These are phyloP conservation scores for Lonicera japonica DNA, from an alignment of 129 eudicot genomes.

Conservation along the genomic window DNA sequence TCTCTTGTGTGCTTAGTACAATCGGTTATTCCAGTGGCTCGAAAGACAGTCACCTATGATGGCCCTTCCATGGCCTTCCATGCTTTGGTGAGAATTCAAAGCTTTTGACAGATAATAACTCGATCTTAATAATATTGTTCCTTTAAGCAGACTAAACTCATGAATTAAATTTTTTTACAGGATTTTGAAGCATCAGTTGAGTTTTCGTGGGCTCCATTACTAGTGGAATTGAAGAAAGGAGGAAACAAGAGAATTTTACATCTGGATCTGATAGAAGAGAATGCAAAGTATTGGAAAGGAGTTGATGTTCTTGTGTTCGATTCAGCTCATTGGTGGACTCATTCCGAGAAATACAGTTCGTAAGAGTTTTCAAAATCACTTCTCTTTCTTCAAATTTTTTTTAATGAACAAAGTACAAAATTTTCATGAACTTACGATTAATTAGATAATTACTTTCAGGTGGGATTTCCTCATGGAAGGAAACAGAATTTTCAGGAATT, in stretches of 20 bases:
- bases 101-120: neutral
- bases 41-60: slow-evolving; percentile 60
- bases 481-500: slow-evolving; percentile 33
- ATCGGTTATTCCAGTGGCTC: slow-evolving; percentile 63
- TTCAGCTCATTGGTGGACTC: slow-evolving; percentile 98
- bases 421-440: neutral
- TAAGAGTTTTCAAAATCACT: slow-evolving; percentile 22
- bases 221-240: slow-evolving; percentile 66
- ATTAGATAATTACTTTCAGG: slow-evolving; percentile 36
- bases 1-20: slow-evolving; percentile 80
- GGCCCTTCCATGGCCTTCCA: slow-evolving; percentile 90
- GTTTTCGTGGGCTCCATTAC: slow-evolving; percentile 85
- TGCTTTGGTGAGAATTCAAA: slow-evolving; percentile 47
- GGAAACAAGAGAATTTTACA: slow-evolving; percentile 61
- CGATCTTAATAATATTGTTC: neutral
- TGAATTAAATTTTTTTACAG: slow-evolving; percentile 21
- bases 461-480: slow-evolving; percentile 87
- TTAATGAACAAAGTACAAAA: neutral
- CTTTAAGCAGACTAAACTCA: neutral
- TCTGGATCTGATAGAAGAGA: slow-evolving; percentile 79
- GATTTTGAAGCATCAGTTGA: slow-evolving; percentile 77
- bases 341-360: slow-evolving; percentile 65
- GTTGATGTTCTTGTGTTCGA: slow-evolving; percentile 78
- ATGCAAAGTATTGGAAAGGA: slow-evolving; percentile 84
- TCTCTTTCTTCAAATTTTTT: neutral